Evolutionary conservation across 441 rosid species (phyloP), one percentile per base, ranked within the genome.

Genomic region (Corymbia calophylla): DNA sequence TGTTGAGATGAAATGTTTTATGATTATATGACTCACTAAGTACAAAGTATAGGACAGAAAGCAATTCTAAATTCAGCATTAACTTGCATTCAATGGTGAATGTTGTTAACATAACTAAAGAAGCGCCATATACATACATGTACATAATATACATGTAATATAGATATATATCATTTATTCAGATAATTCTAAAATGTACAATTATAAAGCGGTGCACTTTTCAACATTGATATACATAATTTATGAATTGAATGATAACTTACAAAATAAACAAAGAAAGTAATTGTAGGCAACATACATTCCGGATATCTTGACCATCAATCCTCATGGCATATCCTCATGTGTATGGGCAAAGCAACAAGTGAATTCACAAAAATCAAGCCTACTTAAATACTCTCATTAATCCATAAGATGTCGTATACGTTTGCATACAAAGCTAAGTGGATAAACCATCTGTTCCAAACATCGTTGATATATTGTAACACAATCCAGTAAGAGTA

Each of bases 51-150:
- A 31, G 77, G 12, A 19, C 19, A 19, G 27, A 70, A 18, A 19
- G 81, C 16, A 31, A 66, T 31, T 35, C 27, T 35, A 19, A 70
- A 35, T 70, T 70, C 19, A 19, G 13, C 80, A 2, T 32, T 32
- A 21, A 32, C 47, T 68, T 68, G 27, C 81, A 1, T 35, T 70
- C 19, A 8, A 32, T 39, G 81, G 48, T 9, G 48, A 70, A 19
- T 70, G 81, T 35, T 47, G 19, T 32, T 19, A 32, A 10, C 81
- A 19, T 35, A 19, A 35, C 81, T 35, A 68, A 35, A 68, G 4
- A 19, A 68, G 25, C 21, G 32, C 68, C 31, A 25, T 58, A 9
- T 58, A 58, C n/a, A 25, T 58, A 58, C n/a, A 58, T 0, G 0
- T 58, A 58, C 10, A 58, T 58, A 58, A 25, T 25, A n/a, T 2